phyloP scores from a whole-genome alignment of 106 monocot genomes.

The Allium fistulosum region DNA sequence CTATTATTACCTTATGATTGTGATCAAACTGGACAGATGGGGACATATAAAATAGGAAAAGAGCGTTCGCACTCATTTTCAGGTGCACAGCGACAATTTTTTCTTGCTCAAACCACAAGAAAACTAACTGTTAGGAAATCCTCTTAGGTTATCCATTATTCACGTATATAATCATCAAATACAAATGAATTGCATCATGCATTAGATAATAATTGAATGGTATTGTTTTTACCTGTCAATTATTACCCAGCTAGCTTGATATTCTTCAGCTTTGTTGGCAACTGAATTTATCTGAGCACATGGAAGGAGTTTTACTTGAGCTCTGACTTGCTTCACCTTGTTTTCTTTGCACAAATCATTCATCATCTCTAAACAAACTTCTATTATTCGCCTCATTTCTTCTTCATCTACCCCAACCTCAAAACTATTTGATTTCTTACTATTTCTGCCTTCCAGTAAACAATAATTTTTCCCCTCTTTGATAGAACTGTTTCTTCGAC shows the following conservation, averaged over 20 bases:
- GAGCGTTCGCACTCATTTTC: too few species aligned
- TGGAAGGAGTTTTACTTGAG: slow-evolving; percentile 2
- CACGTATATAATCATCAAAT: too few species aligned
- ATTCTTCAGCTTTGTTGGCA: slow-evolving; percentile 6
- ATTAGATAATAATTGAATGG: too few species aligned
- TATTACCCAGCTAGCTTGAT: slow-evolving; percentile 9
- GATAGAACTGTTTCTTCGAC: background rate
- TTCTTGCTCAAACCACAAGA: too few species aligned
- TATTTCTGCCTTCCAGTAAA: background rate
- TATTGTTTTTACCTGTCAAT: background rate
- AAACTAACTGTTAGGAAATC: too few species aligned
- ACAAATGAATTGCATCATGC: too few species aligned
- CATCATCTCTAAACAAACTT: slow-evolving; percentile 20
- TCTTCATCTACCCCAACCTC: background rate
- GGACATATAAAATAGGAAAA: too few species aligned
- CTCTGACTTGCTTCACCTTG: slow-evolving; percentile 4
- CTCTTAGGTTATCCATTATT: too few species aligned
- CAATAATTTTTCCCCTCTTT: too few species aligned
- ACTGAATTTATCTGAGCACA: slow-evolving; percentile 4
- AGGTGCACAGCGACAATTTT: too few species aligned
- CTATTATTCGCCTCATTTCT: slow-evolving; percentile 4
- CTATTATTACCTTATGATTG: too few species aligned
- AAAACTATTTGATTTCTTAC: background rate
- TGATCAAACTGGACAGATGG: too few species aligned
- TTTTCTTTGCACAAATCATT: slow-evolving; percentile 9